Base-by-base conservation (phyloP, 192 early-diverging fungal genomes). In the Dissophora globulifera region DNA sequence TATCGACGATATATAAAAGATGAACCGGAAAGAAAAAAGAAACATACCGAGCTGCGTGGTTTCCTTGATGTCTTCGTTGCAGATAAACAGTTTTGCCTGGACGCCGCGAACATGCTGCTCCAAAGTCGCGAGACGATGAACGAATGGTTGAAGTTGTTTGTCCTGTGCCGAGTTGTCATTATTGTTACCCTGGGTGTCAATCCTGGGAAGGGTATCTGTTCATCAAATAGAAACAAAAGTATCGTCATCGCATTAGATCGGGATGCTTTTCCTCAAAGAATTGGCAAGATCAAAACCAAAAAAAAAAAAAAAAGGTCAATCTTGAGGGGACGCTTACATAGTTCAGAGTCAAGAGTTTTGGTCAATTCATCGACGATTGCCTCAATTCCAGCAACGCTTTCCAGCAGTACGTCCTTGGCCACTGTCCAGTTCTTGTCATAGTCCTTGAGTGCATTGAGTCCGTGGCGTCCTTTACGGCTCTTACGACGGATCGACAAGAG, bases 71-170 rank as follows among this genome's bases (percentile, higher is more conserved):
- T 86, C 86, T 22, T 88, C 86, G 43, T 82, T 83, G 48, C 84
- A 84, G 45, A 88, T 71, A 52, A 82, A 86, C 35, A 88, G 61
- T 48, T 85, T 86, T 16, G 86, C 86, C 58, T 86, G 84, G 42
- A 86, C 72, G 8, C 83, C 82, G 45, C 86, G 79, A 43, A 84
- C 63, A 52, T 85, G 81, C 43, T 85, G 84, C 49, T 87, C 84
- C 30, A 85, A 35, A 7, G 62, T 55, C 41, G 84, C 63, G 13
- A 87, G 54, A 22, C 81, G 69, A 51, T 81, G 78, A 22, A 82
- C 74, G 52, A 83, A 87, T 30, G 78, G 64, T 30, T 69, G 62
- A 8, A 82, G 17, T 26, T 56, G 50, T 35, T 60, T 75, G 53
- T 86, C 81, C 32, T 69, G 55, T 10, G 51, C 45, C 19, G 72